Base-by-base conservation (phyloP, 2,329 filamentous ascomycete genomes). In the Hymenoscyphus fraxineus region DNA sequence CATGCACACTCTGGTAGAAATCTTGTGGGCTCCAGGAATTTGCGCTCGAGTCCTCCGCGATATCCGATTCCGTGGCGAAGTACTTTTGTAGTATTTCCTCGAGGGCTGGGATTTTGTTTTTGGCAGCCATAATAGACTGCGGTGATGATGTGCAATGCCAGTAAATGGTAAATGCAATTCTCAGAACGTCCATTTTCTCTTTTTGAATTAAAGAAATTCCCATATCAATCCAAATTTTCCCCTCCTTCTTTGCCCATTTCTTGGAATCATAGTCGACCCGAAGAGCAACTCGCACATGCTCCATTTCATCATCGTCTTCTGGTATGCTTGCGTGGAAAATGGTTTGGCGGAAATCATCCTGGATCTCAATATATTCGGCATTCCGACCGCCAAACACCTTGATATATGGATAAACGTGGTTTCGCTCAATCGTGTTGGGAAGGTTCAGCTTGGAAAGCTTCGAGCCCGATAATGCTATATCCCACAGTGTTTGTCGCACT, bases 1-100 rank as follows among this genome's bases (percentile, higher is more conserved):
- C 82, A 71, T 87, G 83, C 1, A 90, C 87, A 16, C 85, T 85
- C 61, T 89, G 83, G 71, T 93, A 93, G 73, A 93, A 93, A 64
- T 84, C 82, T 59, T 81, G 79, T 12, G 82, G 78, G 3, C 77
- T 77, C 80, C 81, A 83, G 51, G 67, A 65, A 19, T 71, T 65
- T 4, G 58, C 61, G 51, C 63, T 66, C 40, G 66, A 61, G 61
- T 75, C 67, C 9, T 51, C 22, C 19, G 47, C 19, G n/a, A 5
- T 22, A 13, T 12, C 22, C 22, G 47, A 22, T 54, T 35, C 9
- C 6, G 47, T 54, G 10, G 71, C 72, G 61, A 74, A 74, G 55
- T 74, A 75, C 27, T 59, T 61, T 19, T 61, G 41, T 6, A 75
- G 41, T 1, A 74, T 63, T 13, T 62, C 59, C 80, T 58, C 47